Base-by-base conservation (phyloP, 2,329 filamentous ascomycete species). In the Botrytis cinerea region DNA sequence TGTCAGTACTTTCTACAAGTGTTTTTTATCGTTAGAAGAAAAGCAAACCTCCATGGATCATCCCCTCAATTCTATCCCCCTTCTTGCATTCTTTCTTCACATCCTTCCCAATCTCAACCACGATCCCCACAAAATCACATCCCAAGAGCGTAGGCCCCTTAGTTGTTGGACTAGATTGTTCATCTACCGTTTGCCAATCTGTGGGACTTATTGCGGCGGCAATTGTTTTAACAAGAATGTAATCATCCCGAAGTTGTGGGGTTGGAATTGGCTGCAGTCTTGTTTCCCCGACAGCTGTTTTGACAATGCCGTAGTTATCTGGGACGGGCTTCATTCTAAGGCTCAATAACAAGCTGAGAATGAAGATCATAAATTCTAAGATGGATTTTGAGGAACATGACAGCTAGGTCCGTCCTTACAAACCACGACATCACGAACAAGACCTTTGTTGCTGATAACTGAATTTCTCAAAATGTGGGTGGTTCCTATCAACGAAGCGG, bases 11-110 rank as follows among this genome's bases (percentile, higher is more conserved):
- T 51, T 3, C 2, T 9, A 18, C 2, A 48, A 2, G 14, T 10
- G 25, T 25, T 16, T n/a, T 14, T 7, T n/a, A 4, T 38, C 25
- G 18, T 8, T 48, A 22, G 20, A 40, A 4, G 7, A 25, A 57
- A 40, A 73, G 71, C 43, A 76, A 76, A 78, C 77, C 77, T 14
- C 78, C 77, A 75, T 80, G 77, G 2, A 62, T 61, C 14, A 72
- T 32, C 7, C 77, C 75, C 2, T 73, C 70, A 43, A 80, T 70
- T 32, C 76, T 51, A 70, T 80, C 78, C 0, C 78, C 78, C 20
- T 32, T 70, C 48, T 76, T 75, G 46, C 77, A 76, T 12, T 73
- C 48, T 66, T 76, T 77, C 7, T 57, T 76, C 14, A 79, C 76
- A 5, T 62, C 59, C 32, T 73, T 74, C 1, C 74, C 75, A 4